Evolutionary conservation across 1,139 yeast genomes (phyloP).

Genomic region (Blastobotrys ciferrii): DNA sequence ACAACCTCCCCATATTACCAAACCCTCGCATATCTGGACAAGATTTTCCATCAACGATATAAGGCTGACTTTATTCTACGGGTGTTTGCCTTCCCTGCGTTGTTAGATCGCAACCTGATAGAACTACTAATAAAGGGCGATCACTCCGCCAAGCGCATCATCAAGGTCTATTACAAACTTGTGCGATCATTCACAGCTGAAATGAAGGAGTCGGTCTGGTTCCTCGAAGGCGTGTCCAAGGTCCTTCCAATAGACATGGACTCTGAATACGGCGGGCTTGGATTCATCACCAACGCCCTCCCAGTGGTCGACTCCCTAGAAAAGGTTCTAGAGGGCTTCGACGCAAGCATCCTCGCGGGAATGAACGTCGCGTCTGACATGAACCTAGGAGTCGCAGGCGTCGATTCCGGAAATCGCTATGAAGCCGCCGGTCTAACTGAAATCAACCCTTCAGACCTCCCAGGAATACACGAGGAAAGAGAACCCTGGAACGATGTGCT

Average conservation of each 20-base stretch:
- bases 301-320: slow-evolving; percentile 13
- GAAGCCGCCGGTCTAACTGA: slow-evolving; percentile 6
- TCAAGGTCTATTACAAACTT: slow-evolving; percentile 82
- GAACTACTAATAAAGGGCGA: slow-evolving; percentile 81
- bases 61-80: slow-evolving; percentile 83
- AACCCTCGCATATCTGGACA: slow-evolving; percentile 81
- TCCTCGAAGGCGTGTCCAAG: slow-evolving; percentile 84
- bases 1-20: slow-evolving; percentile 80
- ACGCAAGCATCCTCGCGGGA: slow-evolving; percentile 16
- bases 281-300: slow-evolving; percentile 38
- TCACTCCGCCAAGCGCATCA: slow-evolving; percentile 79
- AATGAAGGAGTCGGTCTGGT: slow-evolving; percentile 90
- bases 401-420: neutral
- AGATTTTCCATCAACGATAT: slow-evolving; percentile 71
- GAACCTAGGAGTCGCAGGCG: slow-evolving; percentile 1
- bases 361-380: slow-evolving; percentile 11
- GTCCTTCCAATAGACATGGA: slow-evolving; percentile 52
- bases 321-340: slow-evolving; percentile 15
- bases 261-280: slow-evolving; percentile 38
- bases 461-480: neutral
- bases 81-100: slow-evolving; percentile 90
- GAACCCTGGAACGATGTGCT: neutral
- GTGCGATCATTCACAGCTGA: slow-evolving; percentile 79
- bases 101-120: slow-evolving; percentile 74
- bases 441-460: neutral